Conservation (phyloP, 805 yeast genomes). For the Wickerhamomyces queroliae region DNA sequence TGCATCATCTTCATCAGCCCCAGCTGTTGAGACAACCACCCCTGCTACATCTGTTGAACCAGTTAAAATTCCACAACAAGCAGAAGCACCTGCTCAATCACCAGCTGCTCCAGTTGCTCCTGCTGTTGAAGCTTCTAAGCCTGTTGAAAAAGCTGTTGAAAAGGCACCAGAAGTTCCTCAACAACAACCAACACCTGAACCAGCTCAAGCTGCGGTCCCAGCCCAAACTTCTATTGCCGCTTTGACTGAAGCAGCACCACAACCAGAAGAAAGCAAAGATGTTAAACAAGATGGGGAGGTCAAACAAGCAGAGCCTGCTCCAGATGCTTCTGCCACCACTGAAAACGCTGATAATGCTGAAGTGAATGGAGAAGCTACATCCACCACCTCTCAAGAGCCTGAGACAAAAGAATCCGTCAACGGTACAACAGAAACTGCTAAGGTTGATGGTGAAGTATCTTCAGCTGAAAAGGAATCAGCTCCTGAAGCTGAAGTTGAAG, state of each 20-base stretch:
- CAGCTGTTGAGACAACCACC: no score
- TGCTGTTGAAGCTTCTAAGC: neutral
- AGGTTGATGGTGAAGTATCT: constrained; percentile 4
- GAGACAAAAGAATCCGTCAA: constrained; percentile 2
- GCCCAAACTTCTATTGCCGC: constrained; percentile 6
- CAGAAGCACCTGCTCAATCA: neutral
- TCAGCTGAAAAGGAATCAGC: no score
- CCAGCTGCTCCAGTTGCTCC: constrained; percentile 1
- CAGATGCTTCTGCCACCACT: neutral
- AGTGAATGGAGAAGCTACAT: constrained; percentile 5
- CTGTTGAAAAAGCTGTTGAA: constrained; percentile 1
- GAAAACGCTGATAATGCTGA: constrained; percentile 4
- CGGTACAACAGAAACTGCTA: neutral
- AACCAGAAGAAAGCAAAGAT: constrained; percentile 4
- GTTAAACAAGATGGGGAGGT: neutral
- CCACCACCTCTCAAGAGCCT: no score
- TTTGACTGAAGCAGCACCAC: constrained; percentile 4
- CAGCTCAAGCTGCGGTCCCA: constrained; percentile 2
- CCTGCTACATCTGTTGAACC: no score
- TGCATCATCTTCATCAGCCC: constrained; percentile 2
- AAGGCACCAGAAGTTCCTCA: constrained; percentile 1
- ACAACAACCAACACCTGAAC: constrained; percentile 4
- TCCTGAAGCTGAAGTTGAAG: constrained; percentile 6
- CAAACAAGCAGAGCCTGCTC: neutral
- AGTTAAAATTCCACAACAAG: no score